A percentile compares a stretch with the other conserved stretches of the same genome.
Evolutionary conservation across 2,329 filamentous ascomycete species (phyloP).

Genomic region (Cytospora leucostoma): DNA sequence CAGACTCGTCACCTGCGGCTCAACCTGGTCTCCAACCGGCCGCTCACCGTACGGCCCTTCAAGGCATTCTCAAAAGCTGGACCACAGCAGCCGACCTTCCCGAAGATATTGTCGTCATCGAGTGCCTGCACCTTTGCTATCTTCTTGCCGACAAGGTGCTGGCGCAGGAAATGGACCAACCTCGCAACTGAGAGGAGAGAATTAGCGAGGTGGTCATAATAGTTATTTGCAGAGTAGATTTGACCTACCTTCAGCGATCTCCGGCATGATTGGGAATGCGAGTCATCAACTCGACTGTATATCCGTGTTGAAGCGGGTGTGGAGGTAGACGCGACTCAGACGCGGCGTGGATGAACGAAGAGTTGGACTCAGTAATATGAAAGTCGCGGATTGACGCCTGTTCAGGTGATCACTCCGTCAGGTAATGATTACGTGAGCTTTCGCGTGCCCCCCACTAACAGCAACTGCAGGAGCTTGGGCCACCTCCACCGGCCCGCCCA

Average conservation of each 20-base stretch:
- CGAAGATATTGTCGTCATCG: slow-evolving; percentile 84
- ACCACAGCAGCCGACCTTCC: slow-evolving; percentile 83
- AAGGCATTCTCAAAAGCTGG: slow-evolving; percentile 73
- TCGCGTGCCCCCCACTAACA: neutral
- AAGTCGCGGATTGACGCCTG: slow-evolving; percentile 14
- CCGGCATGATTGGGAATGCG: slow-evolving; percentile 51
- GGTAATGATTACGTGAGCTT: slow-evolving; percentile 1
- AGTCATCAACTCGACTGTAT: neutral
- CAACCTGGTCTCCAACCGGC: neutral
- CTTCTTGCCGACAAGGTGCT: slow-evolving; percentile 80
- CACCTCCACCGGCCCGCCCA: neutral
- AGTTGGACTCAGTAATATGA: neutral
- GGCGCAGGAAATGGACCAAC: slow-evolving; percentile 80
- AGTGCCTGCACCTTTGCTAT: slow-evolving; percentile 70
- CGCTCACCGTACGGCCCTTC: slow-evolving; percentile 64
- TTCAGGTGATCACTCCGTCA: slow-evolving; percentile 13
- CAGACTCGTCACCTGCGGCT: neutral
- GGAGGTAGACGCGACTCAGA: slow-evolving; percentile 16
- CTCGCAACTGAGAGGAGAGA: slow-evolving; percentile 63
- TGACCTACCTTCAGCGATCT: slow-evolving; percentile 59
- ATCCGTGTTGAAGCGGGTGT: neutral
- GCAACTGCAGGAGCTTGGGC: slow-evolving; percentile 15
- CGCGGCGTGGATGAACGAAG: slow-evolving; percentile 17
- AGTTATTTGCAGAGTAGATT: slow-evolving; percentile 10
- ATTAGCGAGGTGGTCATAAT: slow-evolving; percentile 1